A percentile compares a stretch with the other conserved stretches of the same genome.
Conservation (phyloP, 2,329 filamentous ascomycete species). For the Tolypocladium nubicola region DNA sequence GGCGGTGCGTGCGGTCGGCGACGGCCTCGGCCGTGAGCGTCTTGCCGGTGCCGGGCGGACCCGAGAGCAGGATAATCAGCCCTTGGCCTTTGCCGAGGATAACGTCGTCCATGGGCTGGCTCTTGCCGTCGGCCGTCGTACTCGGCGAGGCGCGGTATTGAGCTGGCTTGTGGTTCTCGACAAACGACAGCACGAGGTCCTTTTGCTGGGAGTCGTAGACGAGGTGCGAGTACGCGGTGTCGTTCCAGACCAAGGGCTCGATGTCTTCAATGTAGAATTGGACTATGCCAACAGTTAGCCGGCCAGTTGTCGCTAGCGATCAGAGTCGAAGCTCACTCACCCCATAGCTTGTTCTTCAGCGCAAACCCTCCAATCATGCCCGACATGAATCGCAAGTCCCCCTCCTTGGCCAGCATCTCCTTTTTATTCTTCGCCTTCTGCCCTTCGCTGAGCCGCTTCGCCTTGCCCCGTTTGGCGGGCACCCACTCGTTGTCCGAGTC, state of each 20-base stretch:
- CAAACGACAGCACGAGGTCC: constrained; percentile 35
- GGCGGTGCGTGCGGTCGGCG: constrained; percentile 29
- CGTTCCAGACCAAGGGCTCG: constrained; percentile 31
- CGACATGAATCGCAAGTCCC: constrained; percentile 29
- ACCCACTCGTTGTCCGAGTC: constrained; percentile 2
- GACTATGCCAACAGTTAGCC: constrained; percentile 7
- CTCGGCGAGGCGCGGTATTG: constrained; percentile 1
- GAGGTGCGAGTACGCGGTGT: constrained; percentile 31
- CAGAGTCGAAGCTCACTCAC: constrained; percentile 14
- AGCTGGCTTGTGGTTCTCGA: constrained; percentile 27
- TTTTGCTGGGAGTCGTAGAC: constrained; percentile 37
- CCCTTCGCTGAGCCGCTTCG: constrained; percentile 19
- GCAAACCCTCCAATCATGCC: constrained; percentile 32
- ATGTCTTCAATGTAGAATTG: constrained; percentile 31
- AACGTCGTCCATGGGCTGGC: constrained; percentile 23
- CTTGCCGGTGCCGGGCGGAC: constrained; percentile 36
- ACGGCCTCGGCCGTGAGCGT: constrained; percentile 33
- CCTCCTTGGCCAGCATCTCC: constrained; percentile 24
- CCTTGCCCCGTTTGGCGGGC: constrained; percentile 3
- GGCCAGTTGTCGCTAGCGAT: background rate
- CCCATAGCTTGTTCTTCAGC: constrained; percentile 34
- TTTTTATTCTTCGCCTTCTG: constrained; percentile 26
- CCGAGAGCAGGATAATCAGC: constrained; percentile 33
- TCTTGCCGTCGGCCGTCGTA: background rate
- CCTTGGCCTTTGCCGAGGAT: constrained; percentile 32